Percentiles rank a stretch among this genome's conserved stretches.
These are phyloP conservation scores for Aspergillus persii DNA, from an alignment of 2,329 filamentous ascomycete species.

Conservation along the genomic window DNA sequence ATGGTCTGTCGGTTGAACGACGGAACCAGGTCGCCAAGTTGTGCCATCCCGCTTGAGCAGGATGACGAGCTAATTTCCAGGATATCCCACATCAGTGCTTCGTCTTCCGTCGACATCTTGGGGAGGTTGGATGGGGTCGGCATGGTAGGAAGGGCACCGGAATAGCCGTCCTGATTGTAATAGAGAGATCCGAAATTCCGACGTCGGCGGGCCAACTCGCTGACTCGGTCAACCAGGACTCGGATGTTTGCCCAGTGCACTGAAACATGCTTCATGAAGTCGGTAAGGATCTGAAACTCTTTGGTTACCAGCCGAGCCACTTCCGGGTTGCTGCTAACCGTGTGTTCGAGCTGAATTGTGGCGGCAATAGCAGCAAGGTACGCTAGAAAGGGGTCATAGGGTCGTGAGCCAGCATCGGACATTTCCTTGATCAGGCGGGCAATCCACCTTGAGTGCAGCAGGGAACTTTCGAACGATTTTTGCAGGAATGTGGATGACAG, in stretches of 20 bases:
- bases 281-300: conserved; percentile 22
- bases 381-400: conserved; percentile 26
- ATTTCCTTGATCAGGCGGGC: conserved; percentile 25
- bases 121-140: conserved; percentile 25
- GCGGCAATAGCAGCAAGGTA: conserved; percentile 28
- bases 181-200: conserved; percentile 25
- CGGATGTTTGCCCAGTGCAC: conserved; percentile 22
- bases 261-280: conserved; percentile 22
- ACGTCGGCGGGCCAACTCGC: conserved; percentile 21
- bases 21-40: conserved; percentile 2
- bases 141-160: conserved; percentile 23
- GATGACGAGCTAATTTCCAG: conserved; percentile 23
- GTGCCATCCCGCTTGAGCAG: neutral
- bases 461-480: conserved; percentile 27
- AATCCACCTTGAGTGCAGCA: conserved; percentile 29
- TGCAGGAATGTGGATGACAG: conserved; percentile 26
- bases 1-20: neutral
- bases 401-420: conserved; percentile 20
- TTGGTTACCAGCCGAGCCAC: conserved; percentile 22
- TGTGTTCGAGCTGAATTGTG: conserved; percentile 29
- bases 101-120: conserved; percentile 24
- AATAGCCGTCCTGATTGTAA: conserved; percentile 25
- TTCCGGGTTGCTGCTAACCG: conserved; percentile 23
- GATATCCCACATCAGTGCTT: conserved; percentile 26
- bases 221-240: conserved; percentile 18